phyloP scores from a whole-genome alignment of 176 grass and related monocot species.

The Stipa capillata region DNA sequence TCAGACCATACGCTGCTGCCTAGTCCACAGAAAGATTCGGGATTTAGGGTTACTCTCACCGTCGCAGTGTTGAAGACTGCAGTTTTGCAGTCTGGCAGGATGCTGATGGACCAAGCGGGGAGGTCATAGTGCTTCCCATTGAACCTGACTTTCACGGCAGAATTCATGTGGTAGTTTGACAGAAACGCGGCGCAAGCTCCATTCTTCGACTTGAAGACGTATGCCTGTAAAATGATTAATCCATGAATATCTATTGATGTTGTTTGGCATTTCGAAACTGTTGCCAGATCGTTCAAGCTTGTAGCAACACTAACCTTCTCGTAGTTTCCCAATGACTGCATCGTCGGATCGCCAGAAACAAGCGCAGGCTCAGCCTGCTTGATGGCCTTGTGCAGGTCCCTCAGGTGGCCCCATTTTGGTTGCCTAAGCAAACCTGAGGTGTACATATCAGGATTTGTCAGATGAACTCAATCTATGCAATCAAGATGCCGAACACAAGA shows the following conservation, averaged over 20 bases:
- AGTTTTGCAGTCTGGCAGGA: slow-evolving; percentile 88
- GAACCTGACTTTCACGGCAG: slow-evolving; percentile 46
- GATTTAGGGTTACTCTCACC: slow-evolving; percentile 25
- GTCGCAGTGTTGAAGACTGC: slow-evolving; percentile 81
- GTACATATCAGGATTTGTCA: not conserved
- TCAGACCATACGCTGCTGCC: not conserved
- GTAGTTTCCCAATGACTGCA: slow-evolving; percentile 51
- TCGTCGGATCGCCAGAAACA: slow-evolving; percentile 52
- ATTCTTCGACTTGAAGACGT: slow-evolving; percentile 59
- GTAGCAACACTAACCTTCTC: slow-evolving; percentile 49
- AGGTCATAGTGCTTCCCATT: slow-evolving; percentile 56
- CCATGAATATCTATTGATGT: not conserved
- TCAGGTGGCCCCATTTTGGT: slow-evolving; percentile 96
- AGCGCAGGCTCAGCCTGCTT: slow-evolving; percentile 59
- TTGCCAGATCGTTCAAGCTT: not conserved
- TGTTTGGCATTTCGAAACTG: not conserved
- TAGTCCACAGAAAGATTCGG: not conserved
- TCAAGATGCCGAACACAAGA: not conserved
- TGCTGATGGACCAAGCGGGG: slow-evolving; percentile 91
- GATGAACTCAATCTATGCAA: not conserved
- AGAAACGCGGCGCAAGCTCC: slow-evolving; percentile 81
- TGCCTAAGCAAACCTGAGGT: slow-evolving; percentile 67
- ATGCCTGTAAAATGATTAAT: slow-evolving; percentile 33
- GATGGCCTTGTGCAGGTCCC: slow-evolving; percentile 90
- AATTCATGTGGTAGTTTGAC: slow-evolving; percentile 55